Base-by-base conservation (phyloP, 305 asterid species). In the Fraxinus dipetala region DNA sequence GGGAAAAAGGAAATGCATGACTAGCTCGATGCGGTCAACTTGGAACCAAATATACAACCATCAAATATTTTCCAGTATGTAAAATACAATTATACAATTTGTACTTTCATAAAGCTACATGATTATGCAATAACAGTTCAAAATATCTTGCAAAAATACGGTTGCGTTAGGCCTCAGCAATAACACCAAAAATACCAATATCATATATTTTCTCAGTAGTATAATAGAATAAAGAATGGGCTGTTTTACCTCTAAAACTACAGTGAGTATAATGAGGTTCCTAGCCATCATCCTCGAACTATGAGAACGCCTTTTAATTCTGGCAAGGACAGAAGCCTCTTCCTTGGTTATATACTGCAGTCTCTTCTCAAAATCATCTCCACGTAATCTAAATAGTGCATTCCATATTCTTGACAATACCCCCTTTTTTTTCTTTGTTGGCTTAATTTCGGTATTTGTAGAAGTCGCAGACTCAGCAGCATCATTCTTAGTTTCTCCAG, bases 311-410 rank as follows among this genome's bases (percentile, higher is more conserved):
- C 82, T 91, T 54, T 87, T 85, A 34, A 92, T 87, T 86, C 97
- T 91, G 56, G 92, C 82, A 85, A 92, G 94, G 84, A 92, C 88
- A 70, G 91, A 77, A 81, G 95, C 94, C 91, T 96, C 99, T 86
- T 94, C 98, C 90, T 92, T 95, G 40, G 96, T 89, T 84, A 95
- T 94, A 80, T 95, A 87, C 85, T 94, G 85, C 92, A 96, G 85
- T 85, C 98, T 88, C 91, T 96, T 96, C 88, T 96, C 98, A 78
- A 94, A 94, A 89, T 96, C 97, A 77, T 94, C 97, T 67, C 93
- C 91, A 65, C 84, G 90, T 48, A 86, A 79, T 85, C 98, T 87
- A 83, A 92, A 89, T 79, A 96, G 76, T 56, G 90, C 90, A 85
- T 87, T 89, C 98, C 98, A 96, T 43, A 93, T 73, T 87, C 94